Base-by-base conservation (phyloP, 1,284 basidiomycete genomes). In the Athelia sp. region DNA sequence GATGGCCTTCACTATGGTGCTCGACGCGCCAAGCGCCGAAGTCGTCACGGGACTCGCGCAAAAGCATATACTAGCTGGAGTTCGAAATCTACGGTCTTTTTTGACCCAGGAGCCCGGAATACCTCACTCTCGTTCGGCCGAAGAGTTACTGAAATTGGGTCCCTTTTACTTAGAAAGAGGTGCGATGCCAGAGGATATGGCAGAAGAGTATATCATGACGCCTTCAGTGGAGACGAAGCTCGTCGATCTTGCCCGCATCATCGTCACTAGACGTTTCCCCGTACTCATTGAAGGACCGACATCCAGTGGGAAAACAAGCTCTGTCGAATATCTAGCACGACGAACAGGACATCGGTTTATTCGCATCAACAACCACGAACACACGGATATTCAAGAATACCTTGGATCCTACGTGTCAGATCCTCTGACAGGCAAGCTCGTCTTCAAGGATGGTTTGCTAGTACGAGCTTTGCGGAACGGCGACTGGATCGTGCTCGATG, bases 341-440 rank as follows among this genome's bases (percentile, higher is more conserved):
- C 79, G 90, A 51, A 98, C 96, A 0, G 96, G 97, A 0, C 97
- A 99, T 71, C 82, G 82, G 24, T 99, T 99, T 64, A 87, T 99
- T 23, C 90, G 97, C 32, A 98, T 99, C 79, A 99, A 99, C 73
- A 99, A 99, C 62, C 97, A 99, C 71, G 97, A 99, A 61, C 97
- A 99, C 64, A 99, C 97, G 3, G 97, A 99, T 66, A 95, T 96
- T 46, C 97, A 99, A 63, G 97, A 99, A 64, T 99, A 99, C 63
- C 78, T 99, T 46, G 97, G 97, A 4, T 95, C 94, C 0, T 99
- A 99, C 62, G 84, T 96, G 14, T 95, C 96, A 1, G 95, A 99
- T 66, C 83, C 94, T 4, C 67, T 81, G 21, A 93, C 93, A 0
- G 97, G 97, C 19, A 96, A 94, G 65, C 79, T 99, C 15, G 84